A percentile compares a stretch with the other conserved stretches of the same genome.
phyloP scores from a whole-genome alignment of 108 stramenopile genomes.

The Conticribra weissflogii region DNA sequence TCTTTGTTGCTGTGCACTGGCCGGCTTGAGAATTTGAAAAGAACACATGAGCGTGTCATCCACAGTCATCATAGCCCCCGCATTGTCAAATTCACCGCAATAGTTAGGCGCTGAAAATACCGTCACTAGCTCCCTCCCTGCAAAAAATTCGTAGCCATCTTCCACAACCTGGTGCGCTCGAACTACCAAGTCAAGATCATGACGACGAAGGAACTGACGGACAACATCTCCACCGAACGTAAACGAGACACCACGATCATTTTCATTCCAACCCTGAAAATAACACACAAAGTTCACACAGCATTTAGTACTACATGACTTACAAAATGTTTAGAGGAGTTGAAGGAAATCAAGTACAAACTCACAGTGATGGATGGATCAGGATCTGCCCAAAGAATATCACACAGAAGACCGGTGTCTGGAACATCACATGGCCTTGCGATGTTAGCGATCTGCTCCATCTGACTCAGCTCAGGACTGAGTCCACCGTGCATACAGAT shows the following conservation, averaged over 20 bases:
- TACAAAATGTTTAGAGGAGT: neutral
- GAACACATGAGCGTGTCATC: conserved; percentile 97
- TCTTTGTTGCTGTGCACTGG: conserved; percentile 87
- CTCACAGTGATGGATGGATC: conserved; percentile 93
- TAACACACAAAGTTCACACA: neutral
- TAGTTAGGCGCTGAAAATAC: conserved; percentile 98
- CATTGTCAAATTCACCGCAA: conserved; percentile 99
- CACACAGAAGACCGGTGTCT: conserved; percentile 98
- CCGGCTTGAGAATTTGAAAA: conserved; percentile 95
- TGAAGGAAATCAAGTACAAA: conserved; percentile 8
- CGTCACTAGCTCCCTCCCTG: conserved; percentile 96
- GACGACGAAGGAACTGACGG: conserved; percentile 95
- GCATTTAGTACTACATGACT: neutral
- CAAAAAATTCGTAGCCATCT: conserved; percentile 99
- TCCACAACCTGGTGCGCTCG: conserved; percentile 99
- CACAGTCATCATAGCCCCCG: conserved; percentile 98
- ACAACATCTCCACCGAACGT: conserved; percentile 99
- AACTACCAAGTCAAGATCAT: conserved; percentile 98
- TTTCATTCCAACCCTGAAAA: conserved; percentile 97
- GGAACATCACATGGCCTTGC: conserved; percentile 98
- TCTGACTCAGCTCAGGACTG: conserved; percentile 93
- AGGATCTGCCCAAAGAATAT: conserved; percentile 99
- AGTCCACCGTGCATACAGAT: conserved; percentile 99
- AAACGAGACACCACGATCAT: conserved; percentile 99
- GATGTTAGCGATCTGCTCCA: conserved; percentile 97